Evolutionary conservation across 2,329 filamentous ascomycete genomes (phyloP), one percentile per base, ranked within the genome.

Genomic region (Diplocarpon rosae): DNA sequence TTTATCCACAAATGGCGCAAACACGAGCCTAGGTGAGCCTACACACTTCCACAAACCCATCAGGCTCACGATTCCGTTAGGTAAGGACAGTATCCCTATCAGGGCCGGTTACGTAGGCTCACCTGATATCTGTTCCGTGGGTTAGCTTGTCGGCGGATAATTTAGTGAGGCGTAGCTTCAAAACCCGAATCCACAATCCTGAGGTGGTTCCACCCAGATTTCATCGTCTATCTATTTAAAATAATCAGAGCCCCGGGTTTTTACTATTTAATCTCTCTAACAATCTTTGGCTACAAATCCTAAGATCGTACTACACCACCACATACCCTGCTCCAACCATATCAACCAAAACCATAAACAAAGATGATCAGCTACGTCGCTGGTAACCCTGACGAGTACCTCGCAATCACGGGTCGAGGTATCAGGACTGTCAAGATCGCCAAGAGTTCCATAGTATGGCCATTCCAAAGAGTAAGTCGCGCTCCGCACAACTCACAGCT

Each of bases 401-500:
- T 93, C 65, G 85, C 86, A 70, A 76, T 92, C 56, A 92, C 85
- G 56, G 86, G 87, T 66, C 80, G 80, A 66, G 78, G 81, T 53
- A 73, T 94, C 56, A 71, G 79, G 35, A 80, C 74, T 57, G 77
- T 93, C 56, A 76, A 76, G 54, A 88, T 93, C 63, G 78, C 76
- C 59, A 94, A 93, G 66, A 83, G 85, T 52, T 72, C 80, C 44
- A 79, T 82, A 67, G 71, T 87, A 14, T 74, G 72, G 65, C 83
- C 83, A 44, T 77, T 85, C 51, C 83, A 89, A 65, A 57, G 73
- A 78, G 59, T 78, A 67, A 31, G 52, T 36, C 14, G 34, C 12
- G 14, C 5, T 6, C 7, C 32, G 2, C 15, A 0, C 2, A 15
- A 5, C 31, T 10, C 29, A 24, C 7, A 24, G 20, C 20, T 3